These are phyloP conservation scores for Trichoderma harzianum DNA, from an alignment of 2,329 filamentous ascomycete genomes.

Conservation along the genomic window DNA sequence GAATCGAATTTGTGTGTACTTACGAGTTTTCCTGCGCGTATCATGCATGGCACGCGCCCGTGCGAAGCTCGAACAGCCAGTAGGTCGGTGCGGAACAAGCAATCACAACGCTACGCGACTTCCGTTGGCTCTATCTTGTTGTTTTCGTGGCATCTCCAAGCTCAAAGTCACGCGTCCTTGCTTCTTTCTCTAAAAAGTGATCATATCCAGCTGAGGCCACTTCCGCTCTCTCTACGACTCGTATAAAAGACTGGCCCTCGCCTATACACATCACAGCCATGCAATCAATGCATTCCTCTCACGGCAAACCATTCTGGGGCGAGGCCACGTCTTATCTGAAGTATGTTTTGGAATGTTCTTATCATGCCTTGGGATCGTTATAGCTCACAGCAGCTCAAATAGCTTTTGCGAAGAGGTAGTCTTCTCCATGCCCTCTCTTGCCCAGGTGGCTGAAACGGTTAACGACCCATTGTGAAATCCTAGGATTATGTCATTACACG, in stretches of 20 bases:
- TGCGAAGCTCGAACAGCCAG: neutral
- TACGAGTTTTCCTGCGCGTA: neutral
- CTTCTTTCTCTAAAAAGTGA: neutral
- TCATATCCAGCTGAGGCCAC: neutral
- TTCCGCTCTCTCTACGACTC: neutral
- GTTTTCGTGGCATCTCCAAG: neutral
- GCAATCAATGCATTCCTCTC: neutral
- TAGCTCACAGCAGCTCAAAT: neutral
- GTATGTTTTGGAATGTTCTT: neutral
- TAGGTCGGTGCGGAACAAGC: neutral
- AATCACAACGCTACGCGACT: neutral
- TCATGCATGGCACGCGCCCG: neutral
- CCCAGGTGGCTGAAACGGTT: neutral
- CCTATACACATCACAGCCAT: neutral
- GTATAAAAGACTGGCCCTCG: neutral
- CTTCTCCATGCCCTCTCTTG: neutral
- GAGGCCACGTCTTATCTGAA: neutral
- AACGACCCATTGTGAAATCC: neutral
- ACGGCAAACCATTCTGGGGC: neutral
- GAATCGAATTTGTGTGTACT: too few relatives aligned
- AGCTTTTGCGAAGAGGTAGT: neutral
- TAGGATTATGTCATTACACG: constrained; percentile 41
- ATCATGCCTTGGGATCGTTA: neutral
- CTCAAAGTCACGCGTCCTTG: neutral
- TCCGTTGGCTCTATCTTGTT: neutral